These are phyloP conservation scores for Chaetomidium leptoderma DNA, from an alignment of 495 filamentous ascomycete species.

Conservation along the genomic window DNA sequence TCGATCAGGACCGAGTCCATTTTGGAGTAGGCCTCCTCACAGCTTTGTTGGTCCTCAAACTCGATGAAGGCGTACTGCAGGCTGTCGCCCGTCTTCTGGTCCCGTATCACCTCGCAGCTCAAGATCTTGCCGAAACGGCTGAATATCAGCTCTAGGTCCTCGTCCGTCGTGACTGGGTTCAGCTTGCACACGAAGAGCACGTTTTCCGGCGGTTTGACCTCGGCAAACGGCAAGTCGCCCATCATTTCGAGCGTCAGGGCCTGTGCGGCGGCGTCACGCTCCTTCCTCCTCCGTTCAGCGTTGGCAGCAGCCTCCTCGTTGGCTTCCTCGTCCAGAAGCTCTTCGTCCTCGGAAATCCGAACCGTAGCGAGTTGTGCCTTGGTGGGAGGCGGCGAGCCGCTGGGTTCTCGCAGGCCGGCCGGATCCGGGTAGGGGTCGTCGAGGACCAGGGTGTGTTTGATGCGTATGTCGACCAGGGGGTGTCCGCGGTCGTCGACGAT, in stretches of 20 bases:
- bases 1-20: constrained; percentile 97
- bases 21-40: constrained; percentile 96
- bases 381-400: constrained; percentile 74
- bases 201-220: constrained; percentile 97
- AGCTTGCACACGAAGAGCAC: constrained; percentile 97
- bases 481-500: constrained; percentile 81
- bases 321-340: constrained; percentile 55
- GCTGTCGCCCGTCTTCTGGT: constrained; percentile 89
- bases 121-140: constrained; percentile 93
- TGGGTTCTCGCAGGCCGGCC: constrained; percentile 64
- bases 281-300: constrained; percentile 73
- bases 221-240: constrained; percentile 93
- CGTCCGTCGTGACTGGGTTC: constrained; percentile 91
- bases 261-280: constrained; percentile 90
- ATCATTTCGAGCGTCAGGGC: constrained; percentile 96
- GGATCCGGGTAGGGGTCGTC: constrained; percentile 89
- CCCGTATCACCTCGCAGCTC: constrained; percentile 93
- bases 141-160: constrained; percentile 93
- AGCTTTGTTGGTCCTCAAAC: constrained; percentile 85
- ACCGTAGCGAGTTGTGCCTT: constrained; percentile 86
- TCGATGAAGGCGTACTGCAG: constrained; percentile 98
- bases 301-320: constrained; percentile 74
- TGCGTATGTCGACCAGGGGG: constrained; percentile 84
- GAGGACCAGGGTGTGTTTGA: constrained; percentile 82
- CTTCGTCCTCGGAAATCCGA: constrained; percentile 84